Conservation (phyloP, 1,139 yeast species). For the Debaryomyces robertsiae region DNA sequence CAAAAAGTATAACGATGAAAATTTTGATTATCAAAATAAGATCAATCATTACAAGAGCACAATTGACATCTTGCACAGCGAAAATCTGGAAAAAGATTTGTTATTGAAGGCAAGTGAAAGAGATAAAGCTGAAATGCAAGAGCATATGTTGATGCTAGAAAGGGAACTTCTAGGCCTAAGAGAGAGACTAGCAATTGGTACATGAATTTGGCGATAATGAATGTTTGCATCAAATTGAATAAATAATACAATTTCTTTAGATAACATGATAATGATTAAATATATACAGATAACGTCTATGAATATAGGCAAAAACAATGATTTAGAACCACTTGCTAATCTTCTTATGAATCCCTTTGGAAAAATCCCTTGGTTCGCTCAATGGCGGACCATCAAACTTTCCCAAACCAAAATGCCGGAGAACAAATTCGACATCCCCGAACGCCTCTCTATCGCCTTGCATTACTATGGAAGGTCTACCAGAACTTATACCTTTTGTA, state of each 20-base stretch:
- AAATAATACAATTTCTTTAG: neutral
- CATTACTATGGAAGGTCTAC: constrained; percentile 79
- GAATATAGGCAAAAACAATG: neutral
- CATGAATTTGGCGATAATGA: neutral
- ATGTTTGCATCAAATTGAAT: neutral
- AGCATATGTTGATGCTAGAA: constrained; percentile 57
- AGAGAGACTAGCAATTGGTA: constrained; percentile 28
- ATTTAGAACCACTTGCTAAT: constrained; percentile 26
- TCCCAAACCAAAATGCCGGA: constrained; percentile 78
- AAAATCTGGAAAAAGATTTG: constrained; percentile 46
- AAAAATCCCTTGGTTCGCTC: constrained; percentile 33
- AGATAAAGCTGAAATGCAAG: constrained; percentile 52
- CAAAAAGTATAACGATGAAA: constrained; percentile 50
- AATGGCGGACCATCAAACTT: constrained; percentile 27
- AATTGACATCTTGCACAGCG: constrained; percentile 37
- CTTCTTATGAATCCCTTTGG: constrained; percentile 16
- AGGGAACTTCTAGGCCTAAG: constrained; percentile 69
- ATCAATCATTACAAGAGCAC: constrained; percentile 39
- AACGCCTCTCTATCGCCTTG: constrained; percentile 85
- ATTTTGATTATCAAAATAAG: constrained; percentile 49
- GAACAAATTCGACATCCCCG: constrained; percentile 76
- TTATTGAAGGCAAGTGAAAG: constrained; percentile 37
- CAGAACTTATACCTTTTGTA: constrained; percentile 53
- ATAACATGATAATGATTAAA: neutral
- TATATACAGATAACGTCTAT: constrained; percentile 6